Base-by-base conservation (phyloP, 2,329 filamentous ascomycete genomes). In the Eutypella sp. region DNA sequence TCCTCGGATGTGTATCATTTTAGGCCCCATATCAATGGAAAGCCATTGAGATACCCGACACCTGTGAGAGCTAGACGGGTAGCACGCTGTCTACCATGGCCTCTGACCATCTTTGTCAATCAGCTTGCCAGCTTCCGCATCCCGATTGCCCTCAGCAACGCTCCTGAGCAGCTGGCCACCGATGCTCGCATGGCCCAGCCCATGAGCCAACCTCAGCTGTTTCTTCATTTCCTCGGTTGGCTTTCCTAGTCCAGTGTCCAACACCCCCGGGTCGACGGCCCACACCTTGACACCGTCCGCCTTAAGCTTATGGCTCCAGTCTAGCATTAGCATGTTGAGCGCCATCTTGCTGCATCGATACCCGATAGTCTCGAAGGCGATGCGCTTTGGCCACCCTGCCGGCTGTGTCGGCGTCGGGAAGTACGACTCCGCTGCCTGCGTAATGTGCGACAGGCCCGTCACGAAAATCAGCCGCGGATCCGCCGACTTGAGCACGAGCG, bases 231-330 rank as follows among this genome's bases (percentile, higher is more conserved):
- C n/a, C n/a, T n/a, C n/a, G n/a, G n/a, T n/a, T n/a, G n/a, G n/a
- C n/a, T n/a, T n/a, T n/a, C 25, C 25, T 13, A 29, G 25, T 29
- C 25, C 25, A 7, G 25, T 29, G 25, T 7, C 25, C 8, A 7
- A 29, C 7, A 29, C 7, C 25, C 75, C 76, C 0, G 75, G 76
- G 6, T 65, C 69, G n/a, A 78, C 57, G 24, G 57, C 55, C 62
- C 66, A 78, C 0, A 74, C 69, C 55, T 74, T 76, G 5, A 79
- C 73, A 0, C 73, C 73, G 36, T 80, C 76, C 2, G 67, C 65
- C 39, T 60, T 65, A 22, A 79, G 58, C 1, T 66, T 50, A 27
- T 67, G 62, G 24, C 56, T 41, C 67, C 67, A 75, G 44, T 72
- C 66, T 5, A 66, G 60, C 70, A 75, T 71, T 51, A 75, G 46